These are phyloP conservation scores for Blastomyces emzantsi DNA, from an alignment of 2,329 filamentous ascomycete genomes.

Conservation along the genomic window DNA sequence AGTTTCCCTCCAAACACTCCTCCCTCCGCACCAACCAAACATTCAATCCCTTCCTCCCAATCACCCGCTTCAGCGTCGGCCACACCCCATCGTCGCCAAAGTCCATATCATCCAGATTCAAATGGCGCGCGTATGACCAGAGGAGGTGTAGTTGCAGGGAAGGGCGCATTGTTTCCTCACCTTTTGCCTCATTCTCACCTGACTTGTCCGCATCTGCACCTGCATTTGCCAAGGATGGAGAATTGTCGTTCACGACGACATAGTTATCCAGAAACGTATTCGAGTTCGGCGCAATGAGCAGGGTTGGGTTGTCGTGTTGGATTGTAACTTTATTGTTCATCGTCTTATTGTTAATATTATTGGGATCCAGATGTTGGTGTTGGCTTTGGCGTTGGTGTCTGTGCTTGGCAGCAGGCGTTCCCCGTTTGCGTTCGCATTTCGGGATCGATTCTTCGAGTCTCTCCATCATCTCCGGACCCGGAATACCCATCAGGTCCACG, in stretches of 20 bases:
- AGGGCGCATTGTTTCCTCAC: background rate
- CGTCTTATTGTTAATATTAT: constrained; percentile 2
- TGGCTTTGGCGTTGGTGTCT: too few relatives aligned
- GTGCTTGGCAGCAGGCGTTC: background rate
- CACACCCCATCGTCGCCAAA: constrained; percentile 41
- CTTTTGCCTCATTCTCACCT: background rate
- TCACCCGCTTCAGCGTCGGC: constrained; percentile 37
- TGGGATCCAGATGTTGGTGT: background rate
- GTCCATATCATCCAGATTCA: constrained; percentile 46
- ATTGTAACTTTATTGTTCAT: constrained; percentile 9
- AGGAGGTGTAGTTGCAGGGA: constrained; percentile 29
- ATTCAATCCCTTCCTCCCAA: constrained; percentile 42
- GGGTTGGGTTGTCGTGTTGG: constrained; percentile 21
- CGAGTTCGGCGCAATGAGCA: constrained; percentile 40
- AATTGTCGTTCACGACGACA: constrained; percentile 12
- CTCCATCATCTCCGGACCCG: constrained; percentile 33
- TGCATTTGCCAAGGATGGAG: background rate
- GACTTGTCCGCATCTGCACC: constrained; percentile 2
- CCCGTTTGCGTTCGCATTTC: constrained; percentile 19
- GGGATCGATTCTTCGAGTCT: constrained; percentile 30
- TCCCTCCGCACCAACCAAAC: constrained; percentile 37
- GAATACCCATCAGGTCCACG: constrained; percentile 42
- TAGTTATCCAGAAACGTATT: constrained; percentile 37
- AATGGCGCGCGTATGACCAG: constrained; percentile 38
- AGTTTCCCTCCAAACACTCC: constrained; percentile 14